Percentiles rank a stretch among this genome's conserved stretches.
Conservation (phyloP, 768 basidiomycete genomes). For the Mycena vulgaris region DNA sequence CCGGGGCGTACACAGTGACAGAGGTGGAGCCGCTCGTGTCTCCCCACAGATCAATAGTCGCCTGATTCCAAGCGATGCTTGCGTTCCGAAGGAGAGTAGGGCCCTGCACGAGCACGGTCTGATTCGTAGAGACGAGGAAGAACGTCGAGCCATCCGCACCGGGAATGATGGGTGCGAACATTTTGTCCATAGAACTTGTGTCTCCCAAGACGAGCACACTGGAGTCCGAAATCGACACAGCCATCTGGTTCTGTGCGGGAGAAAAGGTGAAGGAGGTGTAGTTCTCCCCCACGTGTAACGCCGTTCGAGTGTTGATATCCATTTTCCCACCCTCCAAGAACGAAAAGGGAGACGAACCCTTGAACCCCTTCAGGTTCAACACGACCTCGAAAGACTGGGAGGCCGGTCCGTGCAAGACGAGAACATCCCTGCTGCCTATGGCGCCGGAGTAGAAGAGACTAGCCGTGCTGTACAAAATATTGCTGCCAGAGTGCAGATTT, state of each 20-base stretch:
- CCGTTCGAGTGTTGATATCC: slow-evolving; percentile 14
- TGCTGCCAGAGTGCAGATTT: slow-evolving; percentile 22
- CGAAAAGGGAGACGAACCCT: neutral
- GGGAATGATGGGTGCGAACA: slow-evolving; percentile 30
- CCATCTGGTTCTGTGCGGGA: slow-evolving; percentile 23
- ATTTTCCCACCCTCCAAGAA: slow-evolving; percentile 20
- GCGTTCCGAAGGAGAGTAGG: slow-evolving; percentile 28
- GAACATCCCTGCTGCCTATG: slow-evolving; percentile 26
- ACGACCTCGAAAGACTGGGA: slow-evolving; percentile 26
- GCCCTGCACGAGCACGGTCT: slow-evolving; percentile 29
- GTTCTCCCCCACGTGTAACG: neutral
- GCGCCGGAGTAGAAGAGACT: slow-evolving; percentile 30
- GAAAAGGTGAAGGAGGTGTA: slow-evolving; percentile 25
- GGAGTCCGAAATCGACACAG: slow-evolving; percentile 19
- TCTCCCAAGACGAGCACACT: slow-evolving; percentile 26
- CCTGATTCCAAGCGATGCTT: neutral
- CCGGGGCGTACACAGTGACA: slow-evolving; percentile 26
- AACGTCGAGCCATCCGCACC: slow-evolving; percentile 25
- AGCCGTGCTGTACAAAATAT: slow-evolving; percentile 29
- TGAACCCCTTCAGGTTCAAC: slow-evolving; percentile 20
- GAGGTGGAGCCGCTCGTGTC: slow-evolving; percentile 22
- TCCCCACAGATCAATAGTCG: slow-evolving; percentile 28
- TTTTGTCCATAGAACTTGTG: slow-evolving; percentile 9
- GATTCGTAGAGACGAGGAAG: slow-evolving; percentile 22
- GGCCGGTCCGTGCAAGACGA: slow-evolving; percentile 30